A percentile compares a stretch with the other conserved stretches of the same genome.
phyloP scores from a whole-genome alignment of 768 basidiomycete genomes.

The Paxillus rubicundulus region DNA sequence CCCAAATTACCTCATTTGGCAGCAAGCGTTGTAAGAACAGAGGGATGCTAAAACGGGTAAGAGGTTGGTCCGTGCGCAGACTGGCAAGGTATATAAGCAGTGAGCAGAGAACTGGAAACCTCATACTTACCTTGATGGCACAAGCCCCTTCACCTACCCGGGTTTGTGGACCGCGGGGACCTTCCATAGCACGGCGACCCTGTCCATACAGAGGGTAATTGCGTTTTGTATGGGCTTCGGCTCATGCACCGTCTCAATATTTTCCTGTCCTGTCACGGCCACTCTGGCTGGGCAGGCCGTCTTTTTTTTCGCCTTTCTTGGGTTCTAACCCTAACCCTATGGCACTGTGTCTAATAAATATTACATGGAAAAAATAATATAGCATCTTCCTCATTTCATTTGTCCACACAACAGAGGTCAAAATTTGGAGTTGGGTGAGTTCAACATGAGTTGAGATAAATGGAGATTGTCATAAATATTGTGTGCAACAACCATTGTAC shows the following conservation, averaged over 20 bases:
- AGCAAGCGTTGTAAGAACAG: neutral
- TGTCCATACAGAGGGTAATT: slow-evolving; percentile 46
- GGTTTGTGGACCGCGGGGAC: slow-evolving; percentile 55
- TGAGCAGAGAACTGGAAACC: fast-evolving
- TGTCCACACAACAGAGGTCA: no score
- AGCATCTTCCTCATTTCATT: no score
- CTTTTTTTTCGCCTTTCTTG: slow-evolving; percentile 9
- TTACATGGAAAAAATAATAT: neutral
- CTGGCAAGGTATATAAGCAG: slow-evolving; percentile 7
- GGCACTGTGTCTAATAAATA: neutral
- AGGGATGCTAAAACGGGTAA: neutral
- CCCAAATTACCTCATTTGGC: slow-evolving; percentile 13
- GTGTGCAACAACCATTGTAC: no score
- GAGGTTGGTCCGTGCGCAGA: slow-evolving; percentile 17
- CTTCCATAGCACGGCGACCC: slow-evolving; percentile 56
- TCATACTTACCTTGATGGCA: slow-evolving; percentile 72
- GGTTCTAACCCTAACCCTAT: slow-evolving; percentile 33
- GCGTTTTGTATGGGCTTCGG: slow-evolving; percentile 58
- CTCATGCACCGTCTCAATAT: slow-evolving; percentile 79
- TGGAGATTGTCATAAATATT: no score
- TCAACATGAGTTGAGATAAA: no score
- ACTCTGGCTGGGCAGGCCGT: slow-evolving; percentile 41
- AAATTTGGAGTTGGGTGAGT: no score
- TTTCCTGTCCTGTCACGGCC: slow-evolving; percentile 68
- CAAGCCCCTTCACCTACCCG: slow-evolving; percentile 50